Percentiles rank a stretch among this genome's conserved stretches.
Conservation (phyloP, 805 yeast genomes). For the Ogataea allantospora region DNA sequence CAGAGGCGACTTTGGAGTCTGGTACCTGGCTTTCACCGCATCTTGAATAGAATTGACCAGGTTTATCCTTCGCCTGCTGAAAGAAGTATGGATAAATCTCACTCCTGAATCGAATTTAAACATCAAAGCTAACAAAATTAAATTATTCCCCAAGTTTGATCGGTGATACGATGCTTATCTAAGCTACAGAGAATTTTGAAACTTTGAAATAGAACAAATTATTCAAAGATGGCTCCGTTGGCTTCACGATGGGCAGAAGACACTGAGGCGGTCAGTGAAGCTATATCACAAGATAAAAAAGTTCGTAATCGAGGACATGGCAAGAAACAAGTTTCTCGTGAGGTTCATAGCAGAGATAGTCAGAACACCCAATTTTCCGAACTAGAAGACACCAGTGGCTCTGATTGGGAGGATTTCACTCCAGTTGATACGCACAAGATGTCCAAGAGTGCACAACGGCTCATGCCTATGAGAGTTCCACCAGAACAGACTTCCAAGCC, state of each 20-base stretch:
- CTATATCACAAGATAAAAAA: constrained; percentile 22
- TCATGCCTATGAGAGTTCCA: constrained; percentile 12
- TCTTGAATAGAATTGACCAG: constrained; percentile 15
- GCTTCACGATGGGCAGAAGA: constrained; percentile 37
- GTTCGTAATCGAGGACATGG: neutral
- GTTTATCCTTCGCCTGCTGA: neutral
- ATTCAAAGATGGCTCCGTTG: constrained; percentile 12
- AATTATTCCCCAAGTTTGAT: constrained; percentile 6
- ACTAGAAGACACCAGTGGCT: constrained; percentile 2
- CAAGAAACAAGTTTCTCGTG: neutral
- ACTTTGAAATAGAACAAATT: constrained; percentile 2
- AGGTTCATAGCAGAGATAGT: constrained; percentile 6
- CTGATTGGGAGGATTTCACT: constrained; percentile 11
- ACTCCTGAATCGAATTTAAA: neutral
- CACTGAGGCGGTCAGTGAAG: constrained; percentile 24
- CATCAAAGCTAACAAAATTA: neutral
- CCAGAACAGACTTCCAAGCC: neutral
- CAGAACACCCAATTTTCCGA: constrained; percentile 5
- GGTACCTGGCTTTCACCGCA: constrained; percentile 16
- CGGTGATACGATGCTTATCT: constrained; percentile 14
- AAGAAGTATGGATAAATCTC: neutral
- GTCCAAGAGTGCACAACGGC: constrained; percentile 18
- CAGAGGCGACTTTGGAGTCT: constrained; percentile 17
- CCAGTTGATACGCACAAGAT: constrained; percentile 10
- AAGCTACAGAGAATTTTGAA: constrained; percentile 1